Evolutionary conservation across 23 red algal species (phyloP).

Genomic region (Gracilaria gracilis): DNA sequence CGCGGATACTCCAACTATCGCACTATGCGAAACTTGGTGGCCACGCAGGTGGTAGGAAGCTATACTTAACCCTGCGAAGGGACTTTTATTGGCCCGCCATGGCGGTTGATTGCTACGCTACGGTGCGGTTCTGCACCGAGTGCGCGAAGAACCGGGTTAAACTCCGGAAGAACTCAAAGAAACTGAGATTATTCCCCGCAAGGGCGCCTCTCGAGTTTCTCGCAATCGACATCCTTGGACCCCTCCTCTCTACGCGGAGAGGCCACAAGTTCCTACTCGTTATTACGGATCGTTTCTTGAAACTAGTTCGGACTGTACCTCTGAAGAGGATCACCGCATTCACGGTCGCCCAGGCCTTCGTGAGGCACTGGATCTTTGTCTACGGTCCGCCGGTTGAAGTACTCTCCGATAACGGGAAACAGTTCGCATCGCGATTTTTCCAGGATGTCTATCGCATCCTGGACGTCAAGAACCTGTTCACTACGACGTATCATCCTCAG

Average conservation of each 20-base stretch:
- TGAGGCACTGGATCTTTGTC: background rate
- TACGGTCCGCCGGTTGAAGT: too few species aligned
- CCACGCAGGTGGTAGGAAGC: background rate
- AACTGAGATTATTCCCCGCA: background rate
- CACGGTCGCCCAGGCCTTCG: background rate
- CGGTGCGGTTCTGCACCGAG: constrained; percentile 9
- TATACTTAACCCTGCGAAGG: background rate
- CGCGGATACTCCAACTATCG: too few species aligned
- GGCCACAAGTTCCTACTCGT: too few species aligned
- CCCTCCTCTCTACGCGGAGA: too few species aligned
- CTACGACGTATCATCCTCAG: background rate
- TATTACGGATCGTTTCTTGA: too few species aligned
- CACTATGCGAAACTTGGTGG: background rate
- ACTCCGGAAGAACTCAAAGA: background rate
- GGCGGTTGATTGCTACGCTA: background rate
- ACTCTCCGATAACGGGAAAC: too few species aligned
- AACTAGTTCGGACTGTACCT: background rate
- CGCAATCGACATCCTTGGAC: too few species aligned
- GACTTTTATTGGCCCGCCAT: too few species aligned
- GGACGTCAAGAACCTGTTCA: background rate
- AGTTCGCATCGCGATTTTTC: background rate
- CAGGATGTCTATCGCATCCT: background rate
- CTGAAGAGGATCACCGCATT: background rate
- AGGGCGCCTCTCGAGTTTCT: too few species aligned
- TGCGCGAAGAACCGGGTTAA: background rate